Percentiles rank a stretch among this genome's conserved stretches.
phyloP scores from a whole-genome alignment of 768 basidiomycete genomes.

The Collybiopsis confluens region DNA sequence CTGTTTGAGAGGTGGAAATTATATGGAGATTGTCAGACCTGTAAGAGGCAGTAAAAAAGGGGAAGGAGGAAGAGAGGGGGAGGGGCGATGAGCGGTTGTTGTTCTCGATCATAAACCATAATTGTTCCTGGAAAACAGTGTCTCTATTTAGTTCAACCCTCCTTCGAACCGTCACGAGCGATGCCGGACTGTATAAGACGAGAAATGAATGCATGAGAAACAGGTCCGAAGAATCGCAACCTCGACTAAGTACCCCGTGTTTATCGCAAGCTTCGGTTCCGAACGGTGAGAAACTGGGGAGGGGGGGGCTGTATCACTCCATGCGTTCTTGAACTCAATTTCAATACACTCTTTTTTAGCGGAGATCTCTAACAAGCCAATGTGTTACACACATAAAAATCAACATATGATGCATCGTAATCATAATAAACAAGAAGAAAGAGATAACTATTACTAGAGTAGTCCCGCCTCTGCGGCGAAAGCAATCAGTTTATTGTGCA shows the following conservation, averaged over 20 bases:
- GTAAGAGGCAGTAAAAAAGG: too few relatives aligned
- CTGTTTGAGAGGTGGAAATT: too few relatives aligned
- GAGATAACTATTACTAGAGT: background rate
- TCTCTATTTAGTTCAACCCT: too few relatives aligned
- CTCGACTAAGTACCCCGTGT: constrained; percentile 15
- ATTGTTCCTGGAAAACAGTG: constrained; percentile 22
- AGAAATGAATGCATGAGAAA: constrained; percentile 21
- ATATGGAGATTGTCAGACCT: too few relatives aligned
- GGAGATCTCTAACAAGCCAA: background rate
- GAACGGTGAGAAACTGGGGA: constrained; percentile 18
- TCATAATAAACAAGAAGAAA: background rate
- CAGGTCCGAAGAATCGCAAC: constrained; percentile 29
- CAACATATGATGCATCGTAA: background rate
- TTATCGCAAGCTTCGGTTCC: constrained; percentile 30
- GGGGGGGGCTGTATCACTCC: constrained; percentile 9
- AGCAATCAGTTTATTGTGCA: constrained; percentile 43
- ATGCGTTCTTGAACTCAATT: constrained; percentile 25
- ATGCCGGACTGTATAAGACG: constrained; percentile 23
- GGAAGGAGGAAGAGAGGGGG: too few relatives aligned
- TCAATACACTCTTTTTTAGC: constrained; percentile 7
- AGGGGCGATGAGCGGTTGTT: constrained; percentile 9
- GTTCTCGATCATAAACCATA: constrained; percentile 34
- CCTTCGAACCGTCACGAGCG: constrained; percentile 21
- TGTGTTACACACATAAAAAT: background rate
- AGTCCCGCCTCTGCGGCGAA: constrained; percentile 28